phyloP scores from a whole-genome alignment of 2,329 filamentous ascomycete genomes.

The Botrytis paeoniae region DNA sequence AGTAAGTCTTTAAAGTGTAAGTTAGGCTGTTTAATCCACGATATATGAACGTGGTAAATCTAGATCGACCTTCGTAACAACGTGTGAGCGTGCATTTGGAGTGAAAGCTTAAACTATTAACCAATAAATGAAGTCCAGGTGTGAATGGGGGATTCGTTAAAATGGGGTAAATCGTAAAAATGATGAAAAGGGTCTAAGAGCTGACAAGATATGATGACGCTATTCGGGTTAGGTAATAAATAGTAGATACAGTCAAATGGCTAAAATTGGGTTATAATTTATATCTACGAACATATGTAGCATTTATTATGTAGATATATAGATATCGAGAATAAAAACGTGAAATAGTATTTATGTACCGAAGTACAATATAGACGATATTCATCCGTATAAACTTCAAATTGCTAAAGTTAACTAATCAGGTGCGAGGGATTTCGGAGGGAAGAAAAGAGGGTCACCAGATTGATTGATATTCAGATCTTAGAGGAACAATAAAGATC shows the following conservation, averaged over 20 bases:
- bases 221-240: background rate
- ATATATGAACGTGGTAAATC: constrained; percentile 19
- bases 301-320: background rate
- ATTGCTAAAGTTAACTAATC: background rate
- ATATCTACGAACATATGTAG: background rate
- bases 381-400: background rate
- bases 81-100: constrained; percentile 11
- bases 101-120: constrained; percentile 1
- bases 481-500: background rate
- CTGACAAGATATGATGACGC: background rate
- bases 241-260: background rate
- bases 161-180: background rate
- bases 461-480: background rate
- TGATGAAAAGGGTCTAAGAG: background rate
- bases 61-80: constrained; percentile 13
- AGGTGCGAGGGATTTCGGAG: background rate
- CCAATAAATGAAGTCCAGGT: constrained; percentile 13
- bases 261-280: background rate
- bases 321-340: background rate
- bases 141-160: background rate
- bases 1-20: background rate
- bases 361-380: background rate
- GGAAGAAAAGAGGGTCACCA: constrained; percentile 3
- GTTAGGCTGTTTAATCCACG: constrained; percentile 10
- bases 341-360: background rate